Evolutionary conservation across 2,329 filamentous ascomycete genomes (phyloP), one percentile per base, ranked within the genome.

Genomic region (Colletotrichum tropicale): DNA sequence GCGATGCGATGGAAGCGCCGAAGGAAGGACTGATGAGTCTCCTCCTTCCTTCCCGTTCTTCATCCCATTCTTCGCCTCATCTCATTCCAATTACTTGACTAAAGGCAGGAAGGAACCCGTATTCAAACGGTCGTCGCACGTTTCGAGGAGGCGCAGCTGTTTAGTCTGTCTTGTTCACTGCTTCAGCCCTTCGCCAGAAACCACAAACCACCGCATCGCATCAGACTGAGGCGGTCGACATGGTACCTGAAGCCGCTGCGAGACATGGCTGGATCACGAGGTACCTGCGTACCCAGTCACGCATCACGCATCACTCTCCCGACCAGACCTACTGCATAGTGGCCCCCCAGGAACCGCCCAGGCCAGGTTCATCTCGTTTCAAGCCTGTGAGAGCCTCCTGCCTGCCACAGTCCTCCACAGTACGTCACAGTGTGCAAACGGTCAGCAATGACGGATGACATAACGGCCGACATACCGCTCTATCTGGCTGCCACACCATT

Each of bases 351-450:
- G 34, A 69, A 43, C 32, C 43, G 61, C 62, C 72, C 21, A 26
- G 69, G 56, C 36, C 73, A 73, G 48, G 70, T 73, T 68, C 70
- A 65, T 73, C 74, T 75, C 70, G 74, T 75, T 75, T 75, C 74
- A 75, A 48, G 73, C 55, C 28, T 69, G 65, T 65, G 74, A 60
- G 56, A 73, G 58, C 67, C 58, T 52, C n/a, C 38, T 48, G 43
- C 43, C 43, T 52, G 43, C 43, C 43, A 52, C n/a, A 52, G 43
- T 8, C n/a, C 28, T 4, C 7, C 43, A 52, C 43, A 52, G 43
- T 52, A 7, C 26, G 7, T 3, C 28, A 75, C 70, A 60, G 62
- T 65, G 64, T 66, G 36, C 30, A 28, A 24, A 26, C 18, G 6
- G 15, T 7, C n/a, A 18, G 3, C 15, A 6, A 21, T 7, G 26